A percentile compares a stretch with the other conserved stretches of the same genome.
These are phyloP conservation scores for Globisporangium polare DNA, from an alignment of 352 stramenopile species.

Conservation along the genomic window DNA sequence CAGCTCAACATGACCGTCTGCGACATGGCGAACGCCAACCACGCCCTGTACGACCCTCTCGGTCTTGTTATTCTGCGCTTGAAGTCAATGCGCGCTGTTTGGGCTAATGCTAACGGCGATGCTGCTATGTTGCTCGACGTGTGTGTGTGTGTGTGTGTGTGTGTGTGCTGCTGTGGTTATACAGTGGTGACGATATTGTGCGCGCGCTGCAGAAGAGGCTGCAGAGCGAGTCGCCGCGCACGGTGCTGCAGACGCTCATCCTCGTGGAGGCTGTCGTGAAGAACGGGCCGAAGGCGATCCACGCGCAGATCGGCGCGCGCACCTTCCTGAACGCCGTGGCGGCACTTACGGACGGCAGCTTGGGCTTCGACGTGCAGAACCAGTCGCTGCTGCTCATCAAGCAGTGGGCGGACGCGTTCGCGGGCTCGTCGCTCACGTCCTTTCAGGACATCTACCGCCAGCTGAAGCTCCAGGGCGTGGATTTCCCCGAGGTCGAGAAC, in stretches of 20 bases:
- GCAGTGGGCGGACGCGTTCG: conserved; percentile 77
- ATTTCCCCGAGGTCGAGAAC: conserved; percentile 65
- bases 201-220: conserved; percentile 51
- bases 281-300: conserved; percentile 59
- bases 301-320: conserved; percentile 50
- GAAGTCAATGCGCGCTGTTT: background rate
- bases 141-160: background rate
- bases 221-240: conserved; percentile 42
- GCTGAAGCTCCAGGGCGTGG: conserved; percentile 69
- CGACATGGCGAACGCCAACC: conserved; percentile 56
- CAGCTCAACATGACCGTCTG: conserved; percentile 70
- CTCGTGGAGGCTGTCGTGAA: conserved; percentile 75
- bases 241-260: conserved; percentile 50
- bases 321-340: conserved; percentile 69
- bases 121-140: no score
- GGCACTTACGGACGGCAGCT: conserved; percentile 55
- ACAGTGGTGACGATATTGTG: conserved; percentile 60
- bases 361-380: conserved; percentile 74
- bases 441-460: conserved; percentile 80
- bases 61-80: background rate
- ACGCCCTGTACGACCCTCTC: conserved; percentile 27
- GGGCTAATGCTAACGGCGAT: background rate
- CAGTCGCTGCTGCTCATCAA: conserved; percentile 74
- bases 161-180: background rate
- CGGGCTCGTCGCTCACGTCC: conserved; percentile 33